Evolutionary conservation across 2,329 filamentous ascomycete genomes (phyloP), one percentile per base, ranked within the genome.

Genomic region (Alternaria brassicae): DNA sequence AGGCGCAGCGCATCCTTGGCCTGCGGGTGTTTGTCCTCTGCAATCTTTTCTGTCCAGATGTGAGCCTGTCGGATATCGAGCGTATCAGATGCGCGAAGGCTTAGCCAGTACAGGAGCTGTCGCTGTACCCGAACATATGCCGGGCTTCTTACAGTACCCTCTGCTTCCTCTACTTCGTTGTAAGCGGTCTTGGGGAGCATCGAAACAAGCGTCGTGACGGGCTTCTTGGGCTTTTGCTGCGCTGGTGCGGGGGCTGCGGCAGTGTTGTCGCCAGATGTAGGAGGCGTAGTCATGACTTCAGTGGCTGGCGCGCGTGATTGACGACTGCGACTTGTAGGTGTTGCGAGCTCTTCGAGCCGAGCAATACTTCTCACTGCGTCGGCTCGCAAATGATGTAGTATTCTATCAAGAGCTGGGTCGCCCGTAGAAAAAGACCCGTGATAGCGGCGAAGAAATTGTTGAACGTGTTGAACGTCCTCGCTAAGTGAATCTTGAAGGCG

Each of bases 1-100:
- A 74, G 53, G 4, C 62, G 57, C 6, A 74, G 48, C 7, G 69
- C 73, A 21, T 73, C 65, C 25, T 57, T 40, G 10, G 65, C 58
- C 10, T 13, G 50, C 3, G 69, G 63, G 10, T 17, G 25, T 15
- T 50, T 41, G 28, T 25, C n/a, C 3, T 34, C 39, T 3, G 60
- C 55, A 17, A 67, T 70, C 4, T 27, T 17, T 12, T 55, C 17
- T 4, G 69, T 73, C 60, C 65, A 69, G 3, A 10, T 21, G 34
- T 51, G 36, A 5, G 70, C 71, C 27, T 59, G 45, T 8, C 9
- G 32, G 3, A 61, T 4, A 7, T 39, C 58, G n/a, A 72, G 62
- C 3, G 48, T 23, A 39, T 67, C 63, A 12, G 69, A 53, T 3
- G 68, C 49, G 8, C 62, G 37, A 7, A 23, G 5, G 2, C 54